Evolutionary conservation across 2,329 filamentous ascomycete genomes (phyloP).

Genomic region (Lecanicillium sp.): DNA sequence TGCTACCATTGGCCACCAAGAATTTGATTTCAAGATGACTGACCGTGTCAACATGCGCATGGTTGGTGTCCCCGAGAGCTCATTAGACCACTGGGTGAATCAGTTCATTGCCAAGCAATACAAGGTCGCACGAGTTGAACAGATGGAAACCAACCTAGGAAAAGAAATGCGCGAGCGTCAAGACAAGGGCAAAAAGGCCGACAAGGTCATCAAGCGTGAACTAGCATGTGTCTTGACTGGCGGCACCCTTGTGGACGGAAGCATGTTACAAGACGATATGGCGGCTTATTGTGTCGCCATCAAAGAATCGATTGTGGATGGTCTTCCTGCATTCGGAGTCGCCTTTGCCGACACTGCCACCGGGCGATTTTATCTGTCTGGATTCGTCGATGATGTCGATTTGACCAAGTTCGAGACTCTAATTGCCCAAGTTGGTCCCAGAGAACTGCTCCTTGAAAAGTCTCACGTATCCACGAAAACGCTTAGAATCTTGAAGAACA

Average conservation of each 20-base stretch:
- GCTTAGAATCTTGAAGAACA: slow-evolving; percentile 90
- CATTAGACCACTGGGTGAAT: slow-evolving; percentile 93
- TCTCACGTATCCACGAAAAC: slow-evolving; percentile 79
- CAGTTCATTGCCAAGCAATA: slow-evolving; percentile 97
- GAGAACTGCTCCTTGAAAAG: slow-evolving; percentile 85
- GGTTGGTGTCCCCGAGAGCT: slow-evolving; percentile 95
- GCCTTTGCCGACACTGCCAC: slow-evolving; percentile 94
- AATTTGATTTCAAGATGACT: slow-evolving; percentile 96
- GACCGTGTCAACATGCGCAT: slow-evolving; percentile 99
- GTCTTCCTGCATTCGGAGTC: slow-evolving; percentile 77
- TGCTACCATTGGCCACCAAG: slow-evolving; percentile 88
- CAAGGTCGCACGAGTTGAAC: slow-evolving; percentile 94
- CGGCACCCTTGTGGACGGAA: slow-evolving; percentile 87
- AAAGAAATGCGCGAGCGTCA: slow-evolving; percentile 99
- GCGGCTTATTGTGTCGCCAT: slow-evolving; percentile 93
- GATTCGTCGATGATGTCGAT: slow-evolving; percentile 86
- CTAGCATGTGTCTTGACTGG: slow-evolving; percentile 84
- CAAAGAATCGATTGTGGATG: slow-evolving; percentile 70
- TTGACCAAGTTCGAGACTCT: slow-evolving; percentile 97
- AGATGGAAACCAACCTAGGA: slow-evolving; percentile 88
- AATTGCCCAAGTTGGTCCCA: slow-evolving; percentile 82
- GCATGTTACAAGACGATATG: slow-evolving; percentile 98
- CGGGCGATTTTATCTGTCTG: slow-evolving; percentile 86
- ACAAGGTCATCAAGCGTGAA: slow-evolving; percentile 90
- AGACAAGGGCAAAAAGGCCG: slow-evolving; percentile 61